Base-by-base conservation (phyloP, 371 early-diverging fungal genomes). In the Mucor mucedo region DNA sequence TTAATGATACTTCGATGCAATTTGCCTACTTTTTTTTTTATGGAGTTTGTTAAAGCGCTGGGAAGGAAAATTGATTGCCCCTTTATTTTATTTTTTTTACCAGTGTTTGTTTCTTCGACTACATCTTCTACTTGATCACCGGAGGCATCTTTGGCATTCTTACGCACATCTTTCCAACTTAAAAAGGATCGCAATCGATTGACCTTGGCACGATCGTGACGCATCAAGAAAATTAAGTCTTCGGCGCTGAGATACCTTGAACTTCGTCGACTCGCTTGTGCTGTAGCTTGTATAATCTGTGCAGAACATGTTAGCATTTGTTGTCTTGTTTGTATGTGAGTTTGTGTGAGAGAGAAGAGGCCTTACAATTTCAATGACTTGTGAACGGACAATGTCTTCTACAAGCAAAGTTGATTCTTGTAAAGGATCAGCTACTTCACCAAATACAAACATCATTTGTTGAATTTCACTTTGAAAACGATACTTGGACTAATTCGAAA, bases 391-490 rank as follows among this genome's bases (percentile, higher is more conserved):
- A 71, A 98, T 95, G 62, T 98, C 96, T 74, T 97, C 97, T 4
- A 95, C 91, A 5, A 96, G 82, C 72, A 86, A 78, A 8, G 93
- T 91, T 0, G 95, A 93, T 58, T 95, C 97, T 5, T 86, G 87
- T 45, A 92, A 79, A 30, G 97, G 94, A 76, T 96, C 95, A 4
- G 88, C 76, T 33, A 96, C 92, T 68, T 98, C 98, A 33, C 98
- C 98, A 84, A 93, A 95, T 38, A 96, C 97, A 82, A 92, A 98
- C 97, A 98, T 97, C 98, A 98, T 98, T 86, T 96, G 94, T 70
- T 90, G 90, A 68, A 95, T 95, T 72, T 95, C 95, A 35, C 83
- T 84, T 68, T 81, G 82, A 35, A 81, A 81, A 2, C 77, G 68
- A 53, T 80, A 80, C 42, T 70, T 71, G 10, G 62, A 66, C 72